These are phyloP conservation scores for Dothidotthia symphoricarpi DNA, from an alignment of 2,329 filamentous ascomycete species.

Conservation along the genomic window DNA sequence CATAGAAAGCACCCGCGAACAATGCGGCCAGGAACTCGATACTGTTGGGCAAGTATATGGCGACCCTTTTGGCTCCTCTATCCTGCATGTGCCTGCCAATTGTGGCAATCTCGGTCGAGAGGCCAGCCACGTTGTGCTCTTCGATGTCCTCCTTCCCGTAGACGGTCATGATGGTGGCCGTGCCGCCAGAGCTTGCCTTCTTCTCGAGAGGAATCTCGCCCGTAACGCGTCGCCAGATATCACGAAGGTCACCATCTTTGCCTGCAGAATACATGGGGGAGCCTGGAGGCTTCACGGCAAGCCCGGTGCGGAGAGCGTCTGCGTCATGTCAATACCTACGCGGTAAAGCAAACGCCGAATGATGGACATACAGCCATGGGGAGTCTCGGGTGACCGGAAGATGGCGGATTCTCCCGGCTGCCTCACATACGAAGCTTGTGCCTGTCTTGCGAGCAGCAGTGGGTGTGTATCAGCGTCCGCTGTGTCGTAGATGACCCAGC, in stretches of 20 bases:
- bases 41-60: slow-evolving; percentile 90
- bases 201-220: slow-evolving; percentile 63
- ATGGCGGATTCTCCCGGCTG: slow-evolving; percentile 81
- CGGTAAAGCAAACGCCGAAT: background rate
- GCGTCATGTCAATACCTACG: slow-evolving; percentile 16
- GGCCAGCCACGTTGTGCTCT: slow-evolving; percentile 67
- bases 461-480: slow-evolving; percentile 89
- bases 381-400: slow-evolving; percentile 79
- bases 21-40: slow-evolving; percentile 79
- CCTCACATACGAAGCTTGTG: slow-evolving; percentile 72
- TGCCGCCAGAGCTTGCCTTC: slow-evolving; percentile 61
- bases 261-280: slow-evolving; percentile 80
- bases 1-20: slow-evolving; percentile 87
- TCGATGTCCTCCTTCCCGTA: slow-evolving; percentile 71
- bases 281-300: slow-evolving; percentile 74
- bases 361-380: slow-evolving; percentile 62
- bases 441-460: slow-evolving; percentile 82
- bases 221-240: slow-evolving; percentile 79
- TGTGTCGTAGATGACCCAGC: slow-evolving; percentile 68
- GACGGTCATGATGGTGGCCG: slow-evolving; percentile 74
- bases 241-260: slow-evolving; percentile 82
- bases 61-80: slow-evolving; percentile 69
- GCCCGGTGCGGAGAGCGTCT: slow-evolving; percentile 41
- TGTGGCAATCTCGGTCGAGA: slow-evolving; percentile 83
- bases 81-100: slow-evolving; percentile 75